phyloP scores from a whole-genome alignment of 345 rosid genomes.

The Rhizophora apiculata region DNA sequence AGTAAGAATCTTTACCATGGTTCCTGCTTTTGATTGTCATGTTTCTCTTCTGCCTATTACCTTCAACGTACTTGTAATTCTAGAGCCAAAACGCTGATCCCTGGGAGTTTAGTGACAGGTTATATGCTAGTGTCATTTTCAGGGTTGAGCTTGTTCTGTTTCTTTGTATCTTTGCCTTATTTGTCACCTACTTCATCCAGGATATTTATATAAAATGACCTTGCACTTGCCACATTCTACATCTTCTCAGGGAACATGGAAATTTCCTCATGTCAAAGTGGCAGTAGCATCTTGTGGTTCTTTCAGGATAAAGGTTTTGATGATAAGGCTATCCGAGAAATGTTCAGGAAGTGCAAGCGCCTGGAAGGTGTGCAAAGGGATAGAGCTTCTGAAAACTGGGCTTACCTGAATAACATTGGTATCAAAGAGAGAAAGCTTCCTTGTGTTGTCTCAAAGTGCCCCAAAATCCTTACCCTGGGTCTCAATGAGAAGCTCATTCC shows the following conservation, averaged over 20 bases:
- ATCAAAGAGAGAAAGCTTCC: slow-evolving; percentile 73
- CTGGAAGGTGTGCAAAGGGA: slow-evolving; percentile 49
- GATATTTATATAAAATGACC: too few relatives aligned
- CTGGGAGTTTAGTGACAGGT: too few relatives aligned
- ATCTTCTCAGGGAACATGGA: slow-evolving; percentile 42
- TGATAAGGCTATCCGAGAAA: slow-evolving; percentile 46
- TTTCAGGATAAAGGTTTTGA: slow-evolving; percentile 63
- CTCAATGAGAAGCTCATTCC: slow-evolving; percentile 65
- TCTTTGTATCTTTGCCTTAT: too few relatives aligned
- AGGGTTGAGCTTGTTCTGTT: too few relatives aligned
- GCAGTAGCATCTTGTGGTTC: slow-evolving; percentile 57
- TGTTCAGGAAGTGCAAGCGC: slow-evolving; percentile 67
- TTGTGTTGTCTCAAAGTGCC: slow-evolving; percentile 58
- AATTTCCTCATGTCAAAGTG: slow-evolving; percentile 37
- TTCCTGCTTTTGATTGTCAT: too few relatives aligned
- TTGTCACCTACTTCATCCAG: too few relatives aligned
- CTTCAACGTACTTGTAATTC: too few relatives aligned
- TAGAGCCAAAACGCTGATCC: too few relatives aligned
- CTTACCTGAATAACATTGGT: slow-evolving; percentile 53
- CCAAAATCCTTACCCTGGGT: slow-evolving; percentile 59
- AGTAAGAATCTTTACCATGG: too few relatives aligned
- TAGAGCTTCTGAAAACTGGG: slow-evolving; percentile 71
- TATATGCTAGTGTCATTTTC: too few relatives aligned
- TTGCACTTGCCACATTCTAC: background rate
- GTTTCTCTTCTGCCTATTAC: too few relatives aligned